Evolutionary conservation across 2,329 filamentous ascomycete genomes (phyloP).

Genomic region (Pestalotiopsis sp.): DNA sequence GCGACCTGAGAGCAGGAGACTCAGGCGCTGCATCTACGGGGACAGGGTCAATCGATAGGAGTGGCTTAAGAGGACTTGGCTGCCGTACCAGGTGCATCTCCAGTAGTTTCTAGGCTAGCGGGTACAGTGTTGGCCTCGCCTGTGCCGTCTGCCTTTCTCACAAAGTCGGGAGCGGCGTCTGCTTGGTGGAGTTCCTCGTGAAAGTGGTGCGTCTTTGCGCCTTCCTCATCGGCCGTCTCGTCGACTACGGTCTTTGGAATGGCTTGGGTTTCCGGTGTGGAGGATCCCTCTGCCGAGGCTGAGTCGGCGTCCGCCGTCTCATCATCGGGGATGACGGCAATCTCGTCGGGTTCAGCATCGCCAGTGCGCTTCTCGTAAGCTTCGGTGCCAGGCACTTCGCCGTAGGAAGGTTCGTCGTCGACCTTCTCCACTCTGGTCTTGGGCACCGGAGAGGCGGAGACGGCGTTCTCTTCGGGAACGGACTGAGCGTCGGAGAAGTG

Average conservation of each 20-base stretch:
- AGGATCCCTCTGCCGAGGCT: conserved; percentile 26
- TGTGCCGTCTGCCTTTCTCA: conserved; percentile 43
- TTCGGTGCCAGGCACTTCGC: conserved; percentile 63
- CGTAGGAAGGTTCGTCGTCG: conserved; percentile 59
- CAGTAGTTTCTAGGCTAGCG: conserved; percentile 28
- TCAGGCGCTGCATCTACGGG: conserved; percentile 34
- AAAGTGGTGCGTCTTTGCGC: conserved; percentile 46
- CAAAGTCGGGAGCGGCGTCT: conserved; percentile 56
- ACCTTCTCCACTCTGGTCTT: conserved; percentile 61
- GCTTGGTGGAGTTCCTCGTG: conserved; percentile 48
- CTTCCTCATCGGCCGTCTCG: conserved; percentile 48
- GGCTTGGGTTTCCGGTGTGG: conserved; percentile 39
- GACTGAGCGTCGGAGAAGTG: conserved; percentile 71
- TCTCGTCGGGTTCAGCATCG: conserved; percentile 64
- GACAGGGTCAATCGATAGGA: conserved; percentile 38
- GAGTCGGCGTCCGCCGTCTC: conserved; percentile 28
- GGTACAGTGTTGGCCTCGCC: conserved; percentile 29
- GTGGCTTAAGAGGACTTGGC: conserved; percentile 37
- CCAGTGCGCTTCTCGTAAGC: conserved; percentile 57
- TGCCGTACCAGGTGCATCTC: conserved; percentile 37
- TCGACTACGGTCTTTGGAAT: conserved; percentile 58
- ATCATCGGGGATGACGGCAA: conserved; percentile 48
- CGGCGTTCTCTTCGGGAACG: conserved; percentile 39
- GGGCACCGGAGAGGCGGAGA: conserved; percentile 55
- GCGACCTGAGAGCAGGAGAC: conserved; percentile 29